phyloP scores from a whole-genome alignment of 2,329 filamentous ascomycete genomes.

The Fusarium papillatum region DNA sequence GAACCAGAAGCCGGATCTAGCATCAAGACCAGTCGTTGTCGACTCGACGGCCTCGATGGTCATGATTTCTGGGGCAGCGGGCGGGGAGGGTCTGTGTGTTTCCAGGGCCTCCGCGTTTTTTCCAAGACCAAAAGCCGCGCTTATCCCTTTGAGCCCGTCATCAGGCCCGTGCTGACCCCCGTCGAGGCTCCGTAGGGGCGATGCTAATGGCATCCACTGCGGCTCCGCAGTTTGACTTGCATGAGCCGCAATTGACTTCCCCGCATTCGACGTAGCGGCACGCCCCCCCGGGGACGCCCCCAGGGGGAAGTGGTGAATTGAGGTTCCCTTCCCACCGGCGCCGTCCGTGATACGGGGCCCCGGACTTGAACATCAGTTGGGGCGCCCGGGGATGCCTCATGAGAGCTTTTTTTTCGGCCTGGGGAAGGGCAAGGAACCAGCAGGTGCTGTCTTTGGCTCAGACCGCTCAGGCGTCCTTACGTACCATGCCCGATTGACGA shows the following conservation, averaged over 20 bases:
- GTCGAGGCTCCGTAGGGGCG: conserved; percentile 3
- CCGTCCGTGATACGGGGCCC: conserved; percentile 41
- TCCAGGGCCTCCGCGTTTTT: conserved; percentile 40
- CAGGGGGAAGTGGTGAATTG: conserved; percentile 12
- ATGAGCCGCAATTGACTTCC: conserved; percentile 48
- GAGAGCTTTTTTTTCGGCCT: conserved; percentile 13
- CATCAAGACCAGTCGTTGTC: conserved; percentile 27
- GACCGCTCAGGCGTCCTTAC: background rate
- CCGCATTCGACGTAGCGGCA: conserved; percentile 42
- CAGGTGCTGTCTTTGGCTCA: conserved; percentile 13
- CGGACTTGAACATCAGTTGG: conserved; percentile 36
- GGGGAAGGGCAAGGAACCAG: conserved; percentile 27
- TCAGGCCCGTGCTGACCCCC: conserved; percentile 28
- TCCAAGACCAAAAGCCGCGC: conserved; percentile 28
- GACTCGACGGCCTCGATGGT: conserved; percentile 19
- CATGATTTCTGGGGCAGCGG: conserved; percentile 33
- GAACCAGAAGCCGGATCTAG: conserved; percentile 13
- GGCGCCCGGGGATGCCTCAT: conserved; percentile 25
- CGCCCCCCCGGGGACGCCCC: conserved; percentile 34
- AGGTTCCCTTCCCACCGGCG: conserved; percentile 37
- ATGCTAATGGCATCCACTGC: conserved; percentile 42
- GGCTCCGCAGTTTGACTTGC: conserved; percentile 48
- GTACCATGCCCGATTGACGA: conserved; percentile 15
- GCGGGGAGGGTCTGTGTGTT: conserved; percentile 37
- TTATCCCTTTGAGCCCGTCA: conserved; percentile 36